Conservation (phyloP, 306 rosid genomes). For the Gastrolobium villosum region DNA sequence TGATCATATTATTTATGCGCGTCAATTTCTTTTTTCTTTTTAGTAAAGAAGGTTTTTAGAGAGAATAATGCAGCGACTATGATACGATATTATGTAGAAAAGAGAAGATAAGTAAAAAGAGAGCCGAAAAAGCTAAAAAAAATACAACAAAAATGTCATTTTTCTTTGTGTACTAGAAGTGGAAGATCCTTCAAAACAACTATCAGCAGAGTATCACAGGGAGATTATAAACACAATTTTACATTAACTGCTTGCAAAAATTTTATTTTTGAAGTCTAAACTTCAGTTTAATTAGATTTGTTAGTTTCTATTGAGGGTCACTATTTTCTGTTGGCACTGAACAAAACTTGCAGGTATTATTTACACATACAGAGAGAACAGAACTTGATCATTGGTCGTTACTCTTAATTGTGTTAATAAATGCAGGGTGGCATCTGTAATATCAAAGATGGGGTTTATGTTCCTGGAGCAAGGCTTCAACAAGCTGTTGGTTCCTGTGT, state of each 20-base stretch:
- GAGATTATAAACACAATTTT: constrained; percentile 13
- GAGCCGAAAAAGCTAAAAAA: background rate
- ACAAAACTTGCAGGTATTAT: constrained; percentile 6
- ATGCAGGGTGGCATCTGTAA: constrained; percentile 96
- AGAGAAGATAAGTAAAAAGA: background rate
- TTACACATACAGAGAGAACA: background rate
- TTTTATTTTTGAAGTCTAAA: constrained; percentile 11
- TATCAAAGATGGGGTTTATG: constrained; percentile 95
- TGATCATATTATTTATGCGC: background rate
- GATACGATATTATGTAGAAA: background rate
- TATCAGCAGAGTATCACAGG: background rate
- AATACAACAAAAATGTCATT: background rate
- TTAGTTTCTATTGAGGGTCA: constrained; percentile 14
- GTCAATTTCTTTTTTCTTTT: background rate
- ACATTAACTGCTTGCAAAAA: background rate
- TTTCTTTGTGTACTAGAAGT: background rate
- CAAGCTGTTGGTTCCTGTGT: constrained; percentile 79
- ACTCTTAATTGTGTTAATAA: constrained; percentile 27
- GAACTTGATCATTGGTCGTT: constrained; percentile 32
- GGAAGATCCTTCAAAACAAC: constrained; percentile 27
- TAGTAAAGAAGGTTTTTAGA: background rate
- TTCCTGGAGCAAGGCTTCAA: constrained; percentile 94
- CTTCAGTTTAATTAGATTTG: constrained; percentile 8
- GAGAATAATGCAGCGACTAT: constrained; percentile 15
- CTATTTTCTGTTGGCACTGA: constrained; percentile 4